Evolutionary conservation across 2,329 filamentous ascomycete genomes (phyloP).

Genomic region (Cryphonectria parasitica): DNA sequence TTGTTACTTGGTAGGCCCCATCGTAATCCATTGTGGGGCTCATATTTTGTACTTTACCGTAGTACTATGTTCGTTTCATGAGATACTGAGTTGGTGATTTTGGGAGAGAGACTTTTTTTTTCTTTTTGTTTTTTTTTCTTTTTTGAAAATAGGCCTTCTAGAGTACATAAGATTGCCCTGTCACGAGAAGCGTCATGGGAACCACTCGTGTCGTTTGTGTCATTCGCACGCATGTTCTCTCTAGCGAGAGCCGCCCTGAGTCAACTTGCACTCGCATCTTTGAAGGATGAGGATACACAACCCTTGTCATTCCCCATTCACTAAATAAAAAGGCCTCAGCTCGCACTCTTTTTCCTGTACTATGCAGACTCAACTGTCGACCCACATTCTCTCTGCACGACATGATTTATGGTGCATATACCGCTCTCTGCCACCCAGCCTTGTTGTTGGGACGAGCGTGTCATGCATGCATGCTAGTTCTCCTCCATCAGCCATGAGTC

Average conservation of each 20-base stretch:
- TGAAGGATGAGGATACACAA: not conserved
- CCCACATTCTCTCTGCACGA: not conserved
- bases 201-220: constrained; percentile 11
- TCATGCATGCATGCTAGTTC: not conserved
- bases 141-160: too few species aligned
- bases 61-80: too few species aligned
- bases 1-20: too few species aligned
- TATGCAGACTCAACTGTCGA: not conserved
- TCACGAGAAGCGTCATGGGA: not conserved
- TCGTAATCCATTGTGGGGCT: not conserved
- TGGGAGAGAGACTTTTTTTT: too few species aligned
- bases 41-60: not conserved
- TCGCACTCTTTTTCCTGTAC: not conserved
- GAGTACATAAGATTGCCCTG: not conserved
- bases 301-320: too few species aligned
- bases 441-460: not conserved
- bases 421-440: not conserved
- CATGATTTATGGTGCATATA: not conserved
- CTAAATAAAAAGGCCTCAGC: not conserved
- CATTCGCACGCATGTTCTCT: not conserved
- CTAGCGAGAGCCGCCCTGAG: not conserved
- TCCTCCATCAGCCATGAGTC: constrained; percentile 5
- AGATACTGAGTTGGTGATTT: too few species aligned
- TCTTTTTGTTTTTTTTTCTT: too few species aligned
- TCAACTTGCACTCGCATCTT: constrained; percentile 5